Evolutionary conservation across 352 stramenopile genomes (phyloP).

Genomic region (Pythium oligandrum): DNA sequence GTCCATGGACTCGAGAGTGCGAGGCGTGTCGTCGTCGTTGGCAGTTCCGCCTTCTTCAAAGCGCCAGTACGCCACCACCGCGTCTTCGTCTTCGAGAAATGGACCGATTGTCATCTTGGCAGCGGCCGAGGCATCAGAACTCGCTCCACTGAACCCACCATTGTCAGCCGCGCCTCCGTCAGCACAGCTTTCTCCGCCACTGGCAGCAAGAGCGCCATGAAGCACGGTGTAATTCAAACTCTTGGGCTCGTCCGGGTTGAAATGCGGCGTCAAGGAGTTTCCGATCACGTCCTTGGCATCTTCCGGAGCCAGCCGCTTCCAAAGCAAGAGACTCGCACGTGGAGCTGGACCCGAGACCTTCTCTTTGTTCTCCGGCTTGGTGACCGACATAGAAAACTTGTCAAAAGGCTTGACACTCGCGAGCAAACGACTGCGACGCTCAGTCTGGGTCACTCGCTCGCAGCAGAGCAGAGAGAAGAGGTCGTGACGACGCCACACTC

Average conservation of each 20-base stretch:
- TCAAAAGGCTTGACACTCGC: constrained; percentile 41
- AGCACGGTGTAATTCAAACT: constrained; percentile 47
- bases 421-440: constrained; percentile 65
- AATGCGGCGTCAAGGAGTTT: constrained; percentile 29
- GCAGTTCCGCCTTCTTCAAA: constrained; percentile 70
- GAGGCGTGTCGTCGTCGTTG: constrained; percentile 6
- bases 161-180: no score
- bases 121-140: neutral
- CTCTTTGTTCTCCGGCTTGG: constrained; percentile 4
- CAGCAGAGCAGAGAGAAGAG: constrained; percentile 63
- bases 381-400: constrained; percentile 24
- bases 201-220: constrained; percentile 10
- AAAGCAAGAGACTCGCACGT: constrained; percentile 41
- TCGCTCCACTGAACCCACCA: no score
- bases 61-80: constrained; percentile 80
- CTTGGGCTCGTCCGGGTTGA: constrained; percentile 51
- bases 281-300: constrained; percentile 67
- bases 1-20: constrained; percentile 53
- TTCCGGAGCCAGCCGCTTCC: constrained; percentile 65
- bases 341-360: neutral
- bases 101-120: constrained; percentile 71
- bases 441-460: constrained; percentile 45
- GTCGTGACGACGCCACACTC: constrained; percentile 32
- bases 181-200: no score
- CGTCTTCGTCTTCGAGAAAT: constrained; percentile 82